phyloP scores from a whole-genome alignment of 192 early-diverging fungal species.

The Lobulomyces angularis region DNA sequence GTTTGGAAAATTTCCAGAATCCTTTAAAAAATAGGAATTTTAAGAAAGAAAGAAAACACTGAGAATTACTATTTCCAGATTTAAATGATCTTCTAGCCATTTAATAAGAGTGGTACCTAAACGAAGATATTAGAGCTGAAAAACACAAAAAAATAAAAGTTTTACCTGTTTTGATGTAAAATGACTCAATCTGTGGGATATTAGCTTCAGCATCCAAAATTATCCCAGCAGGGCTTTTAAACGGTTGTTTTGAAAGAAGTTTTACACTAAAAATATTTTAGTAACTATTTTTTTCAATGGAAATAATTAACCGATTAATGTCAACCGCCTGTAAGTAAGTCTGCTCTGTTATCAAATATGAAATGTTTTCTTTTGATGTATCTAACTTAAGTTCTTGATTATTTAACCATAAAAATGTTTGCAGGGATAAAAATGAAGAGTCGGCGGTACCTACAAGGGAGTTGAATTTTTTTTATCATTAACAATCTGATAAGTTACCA shows the following conservation, averaged over 20 bases:
- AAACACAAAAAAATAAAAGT: no score
- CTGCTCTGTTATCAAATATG: slow-evolving; percentile 2
- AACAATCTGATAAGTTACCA: no score
- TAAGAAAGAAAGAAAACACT: not conserved
- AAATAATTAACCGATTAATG: no score
- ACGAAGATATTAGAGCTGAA: not conserved
- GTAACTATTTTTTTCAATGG: no score
- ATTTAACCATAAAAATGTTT: slow-evolving; percentile 14
- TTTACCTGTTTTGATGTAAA: slow-evolving; percentile 7
- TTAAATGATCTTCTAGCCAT: slow-evolving; percentile 31
- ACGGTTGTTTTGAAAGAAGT: no score
- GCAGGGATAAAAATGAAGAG: slow-evolving; percentile 18
- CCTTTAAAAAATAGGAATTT: no score
- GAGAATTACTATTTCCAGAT: slow-evolving; percentile 2
- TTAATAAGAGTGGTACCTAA: slow-evolving; percentile 12
- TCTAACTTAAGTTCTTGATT: not conserved
- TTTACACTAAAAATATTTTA: no score
- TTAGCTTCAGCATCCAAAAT: slow-evolving; percentile 13
- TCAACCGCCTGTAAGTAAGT: slow-evolving; percentile 9
- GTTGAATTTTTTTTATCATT: no score
- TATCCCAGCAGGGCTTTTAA: slow-evolving; percentile 27
- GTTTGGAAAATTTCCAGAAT: slow-evolving; percentile 11
- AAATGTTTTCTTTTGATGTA: slow-evolving; percentile 3
- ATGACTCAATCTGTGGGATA: slow-evolving; percentile 4
- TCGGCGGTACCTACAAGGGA: no score